A percentile compares a stretch with the other conserved stretches of the same genome.
These are phyloP conservation scores for Coniella vitis DNA, from an alignment of 2,329 filamentous ascomycete genomes.

Conservation along the genomic window DNA sequence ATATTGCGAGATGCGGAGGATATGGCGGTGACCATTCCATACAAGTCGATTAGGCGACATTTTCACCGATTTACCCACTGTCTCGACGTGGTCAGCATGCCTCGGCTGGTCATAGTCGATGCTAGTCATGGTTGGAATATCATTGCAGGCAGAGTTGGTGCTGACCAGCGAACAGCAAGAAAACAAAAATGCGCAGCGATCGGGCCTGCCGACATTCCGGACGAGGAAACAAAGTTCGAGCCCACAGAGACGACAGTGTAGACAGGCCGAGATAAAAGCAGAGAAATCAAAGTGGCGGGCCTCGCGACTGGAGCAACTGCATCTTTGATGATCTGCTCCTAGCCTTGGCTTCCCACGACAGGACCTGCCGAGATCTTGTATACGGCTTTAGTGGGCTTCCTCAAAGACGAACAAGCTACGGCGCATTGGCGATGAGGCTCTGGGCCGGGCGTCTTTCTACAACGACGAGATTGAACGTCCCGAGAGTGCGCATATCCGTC, in stretches of 20 bases:
- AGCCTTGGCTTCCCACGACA: constrained; percentile 39
- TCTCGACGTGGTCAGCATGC: constrained; percentile 44
- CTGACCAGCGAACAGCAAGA: neutral
- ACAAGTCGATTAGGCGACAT: constrained; percentile 46
- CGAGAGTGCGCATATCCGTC: constrained; percentile 36
- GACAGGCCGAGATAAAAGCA: neutral
- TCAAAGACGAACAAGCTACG: constrained; percentile 6
- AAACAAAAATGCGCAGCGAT: neutral
- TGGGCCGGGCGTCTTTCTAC: neutral
- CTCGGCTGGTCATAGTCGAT: constrained; percentile 50
- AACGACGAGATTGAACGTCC: constrained; percentile 34
- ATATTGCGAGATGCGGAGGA: constrained; percentile 55
- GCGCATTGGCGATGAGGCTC: constrained; percentile 13
- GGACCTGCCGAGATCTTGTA: constrained; percentile 38
- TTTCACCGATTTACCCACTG: constrained; percentile 40
- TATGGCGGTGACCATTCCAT: constrained; percentile 50
- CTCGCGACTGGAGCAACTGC: constrained; percentile 52
- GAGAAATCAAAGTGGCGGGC: constrained; percentile 35
- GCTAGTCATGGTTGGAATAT: constrained; percentile 43
- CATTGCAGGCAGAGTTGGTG: constrained; percentile 30
- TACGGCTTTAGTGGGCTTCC: constrained; percentile 34
- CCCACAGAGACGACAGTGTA: constrained; percentile 5
- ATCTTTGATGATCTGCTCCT: constrained; percentile 56
- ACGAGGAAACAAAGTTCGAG: neutral
- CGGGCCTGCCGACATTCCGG: constrained; percentile 5